Evolutionary conservation across 2,329 filamentous ascomycete species (phyloP), one percentile per base, ranked within the genome.

Genomic region (Trichocomaceae sp.): DNA sequence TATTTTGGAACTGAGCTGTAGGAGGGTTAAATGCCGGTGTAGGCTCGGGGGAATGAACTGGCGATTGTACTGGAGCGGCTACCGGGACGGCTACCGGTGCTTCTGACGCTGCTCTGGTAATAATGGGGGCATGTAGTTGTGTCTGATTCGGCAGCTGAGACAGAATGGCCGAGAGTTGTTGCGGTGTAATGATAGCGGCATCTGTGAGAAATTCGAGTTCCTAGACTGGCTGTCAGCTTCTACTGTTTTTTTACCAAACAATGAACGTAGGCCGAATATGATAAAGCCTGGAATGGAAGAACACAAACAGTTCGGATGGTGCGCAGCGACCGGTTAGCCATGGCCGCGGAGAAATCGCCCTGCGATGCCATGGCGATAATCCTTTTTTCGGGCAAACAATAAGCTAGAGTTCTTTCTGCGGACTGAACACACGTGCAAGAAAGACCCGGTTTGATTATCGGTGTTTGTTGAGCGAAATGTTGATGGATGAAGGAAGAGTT

Each of bases 161-260:
- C 66, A 85, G 79, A 69, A 96, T 89, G 50, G 79, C 80, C 65
- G 88, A 85, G 68, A 91, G 90, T 66, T 86, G 83, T 54, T 83
- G 75, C 57, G 88, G 84, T 59, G 81, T 83, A 69, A 97, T 88
- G 66, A 91, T 79, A 61, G 85, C 85, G 66, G 87, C 83, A 70
- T 96, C 91, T 62, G 89, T 82, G 58, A 97, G 87, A 63, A 85
- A 87, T 72, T 96, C 90, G 58, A 96, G 87, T 76, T 96, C 91
- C 91, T 96, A 22, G 23, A 31, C 69, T 58, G 65, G 58, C 22
- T 29, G 29, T 57, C 47, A 53, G 47, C 41, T 35, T 56, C 9
- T 15, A 22, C 39, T n/a, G n/a, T 7, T 20, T 17, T 42, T 19
- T 17, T 17, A 22, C 17, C 39, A 5, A 42, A 9, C 39, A 17